Evolutionary conservation across 371 early-diverging fungal genomes (phyloP), one percentile per base, ranked within the genome.

Genomic region (Mucor velutinosus): DNA sequence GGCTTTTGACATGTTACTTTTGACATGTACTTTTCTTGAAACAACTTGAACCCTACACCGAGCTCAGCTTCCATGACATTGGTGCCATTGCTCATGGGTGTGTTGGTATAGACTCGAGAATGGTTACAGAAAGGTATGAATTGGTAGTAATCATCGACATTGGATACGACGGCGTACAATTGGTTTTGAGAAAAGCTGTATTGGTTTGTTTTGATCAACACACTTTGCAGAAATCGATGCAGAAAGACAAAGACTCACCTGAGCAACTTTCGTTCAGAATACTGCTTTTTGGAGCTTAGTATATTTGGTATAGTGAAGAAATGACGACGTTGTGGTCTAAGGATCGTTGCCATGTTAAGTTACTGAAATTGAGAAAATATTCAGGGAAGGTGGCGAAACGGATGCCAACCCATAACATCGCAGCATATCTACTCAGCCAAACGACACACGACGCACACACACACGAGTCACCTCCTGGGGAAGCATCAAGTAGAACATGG

Each of bases 41-140:
- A 84, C 4, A 87, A 76, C 21, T 86, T 80, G 77, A 93, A 95
- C 0, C 94, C 94, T 7, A 95, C 87, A 0, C 85, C 88, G 8
- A 95, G 76, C 62, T 92, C 92, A 7, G 93, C 95, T 11, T 84
- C 73, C 82, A 90, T 80, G 0, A 85, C 64, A 23, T 37, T 29
- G 12, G 64, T 58, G 14, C 58, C 43, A 12, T 73, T 60, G 17
- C 21, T 62, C 14, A 66, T 35, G 11, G 57, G 56, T 23, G 58
- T 72, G 7, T 76, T 69, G 4, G 80, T 73, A 14, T 88, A 82
- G 37, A 93, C 87, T 47, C 71, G 67, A 11, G 93, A 91, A 65
- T 80, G 69, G 10, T 83, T 86, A 73, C 95, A 95, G 77, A 87
- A 94, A 6, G 94, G 95, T 15, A 95, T 82, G 75, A 93, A 95